Evolutionary conservation across 805 yeast species (phyloP).

Genomic region (Pichia thaimueangensis): DNA sequence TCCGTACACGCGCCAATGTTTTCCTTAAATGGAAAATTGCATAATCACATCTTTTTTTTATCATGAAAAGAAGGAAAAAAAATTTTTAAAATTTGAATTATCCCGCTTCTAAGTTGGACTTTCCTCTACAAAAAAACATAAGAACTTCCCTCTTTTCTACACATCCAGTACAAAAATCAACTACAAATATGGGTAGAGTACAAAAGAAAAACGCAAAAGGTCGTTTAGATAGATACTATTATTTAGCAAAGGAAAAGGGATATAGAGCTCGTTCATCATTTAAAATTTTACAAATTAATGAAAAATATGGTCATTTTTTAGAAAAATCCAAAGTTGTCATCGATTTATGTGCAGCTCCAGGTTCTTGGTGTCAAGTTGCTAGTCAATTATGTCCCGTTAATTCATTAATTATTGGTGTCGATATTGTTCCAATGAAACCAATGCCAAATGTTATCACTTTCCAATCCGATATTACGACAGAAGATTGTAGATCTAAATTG

Average conservation of each 20-base stretch:
- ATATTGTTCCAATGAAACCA: conserved; percentile 95
- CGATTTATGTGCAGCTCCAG: conserved; percentile 98
- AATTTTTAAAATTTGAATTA: too few species aligned
- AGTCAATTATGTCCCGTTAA: conserved; percentile 87
- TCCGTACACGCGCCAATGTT: too few species aligned
- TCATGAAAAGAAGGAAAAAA: too few species aligned
- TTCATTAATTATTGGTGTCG: conserved; percentile 96
- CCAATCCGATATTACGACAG: conserved; percentile 96
- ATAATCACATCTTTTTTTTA: too few species aligned
- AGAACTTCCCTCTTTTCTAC: too few species aligned
- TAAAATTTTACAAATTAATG: conserved; percentile 90
- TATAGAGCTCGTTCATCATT: conserved; percentile 98
- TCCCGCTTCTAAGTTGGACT: too few species aligned
- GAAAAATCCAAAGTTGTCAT: conserved; percentile 94
- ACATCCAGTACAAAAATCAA: too few species aligned
- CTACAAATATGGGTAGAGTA: conserved; percentile 48
- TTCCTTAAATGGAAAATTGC: too few species aligned
- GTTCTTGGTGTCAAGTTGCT: conserved; percentile 99
- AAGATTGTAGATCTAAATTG: conserved; percentile 89
- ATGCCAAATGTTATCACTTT: conserved; percentile 91
- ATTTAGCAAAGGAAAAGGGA: conserved; percentile 95
- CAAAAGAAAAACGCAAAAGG: conserved; percentile 97
- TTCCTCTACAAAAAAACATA: too few species aligned
- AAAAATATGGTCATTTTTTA: conserved; percentile 90
- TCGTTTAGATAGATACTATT: conserved; percentile 97